Evolutionary conservation across 306 rosid genomes (phyloP), one percentile per base, ranked within the genome.

Genomic region (Vigna trinervia): DNA sequence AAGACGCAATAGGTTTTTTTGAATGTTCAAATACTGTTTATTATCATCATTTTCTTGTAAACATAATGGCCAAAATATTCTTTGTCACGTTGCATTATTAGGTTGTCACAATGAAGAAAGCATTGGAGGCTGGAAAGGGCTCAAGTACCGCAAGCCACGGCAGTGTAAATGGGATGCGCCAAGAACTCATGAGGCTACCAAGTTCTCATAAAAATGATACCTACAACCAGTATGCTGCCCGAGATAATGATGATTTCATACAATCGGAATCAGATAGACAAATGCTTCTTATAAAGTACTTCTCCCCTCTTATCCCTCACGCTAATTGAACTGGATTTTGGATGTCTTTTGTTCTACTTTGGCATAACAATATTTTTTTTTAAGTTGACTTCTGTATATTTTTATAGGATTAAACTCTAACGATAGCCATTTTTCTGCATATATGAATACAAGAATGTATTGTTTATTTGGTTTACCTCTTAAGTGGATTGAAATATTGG

Each of bases 231-330:
- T 89, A 87, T 78, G 22, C 81, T 82, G 85, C 89, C 52, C 81
- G 82, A 26, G 88, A 87, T 59, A 87, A 82, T 56, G 98, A 92
- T 20, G 97, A 92, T 80, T 86, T 90, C 86, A 89, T 96, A 72
- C 74, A 91, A 46, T 96, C 99, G 26, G 99, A 92, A 83, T 96
- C 98, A 39, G 98, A 96, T 83, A 86, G 94, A 72, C 98, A 92
- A 78, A 73, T 85, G 87, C 99, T 96, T 80, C 97, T 92, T 68
- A 96, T 92, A 69, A 96, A 79, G 97, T 93, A 89, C 12, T 12
- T 54, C 23, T 30, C 43, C 68, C 30, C 65, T 36, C 52, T 47
- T 58, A 51, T 64, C 54, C 64, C 43, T 68, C 65, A 22, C n/a
- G 2, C 54, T 5, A 65, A 46, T 74, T 12, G 14, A 36, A 59